Percentiles rank a stretch among this genome's conserved stretches.
phyloP scores from a whole-genome alignment of 2,329 filamentous ascomycete genomes.

The Peltaster fructicola region DNA sequence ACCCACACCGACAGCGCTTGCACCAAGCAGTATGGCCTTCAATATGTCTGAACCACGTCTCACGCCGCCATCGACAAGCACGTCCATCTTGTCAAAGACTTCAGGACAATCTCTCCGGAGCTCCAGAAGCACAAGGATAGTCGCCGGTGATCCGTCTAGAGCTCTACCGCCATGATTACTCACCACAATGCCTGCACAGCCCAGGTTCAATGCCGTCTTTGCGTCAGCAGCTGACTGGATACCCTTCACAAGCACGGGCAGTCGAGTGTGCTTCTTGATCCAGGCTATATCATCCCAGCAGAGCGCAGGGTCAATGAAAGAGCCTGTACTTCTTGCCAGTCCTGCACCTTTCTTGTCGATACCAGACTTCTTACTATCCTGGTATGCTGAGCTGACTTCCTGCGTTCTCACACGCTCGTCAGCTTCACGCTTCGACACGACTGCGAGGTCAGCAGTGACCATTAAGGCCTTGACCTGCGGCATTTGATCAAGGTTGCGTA shows the following conservation, averaged over 20 bases:
- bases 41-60: conserved; percentile 47
- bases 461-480: conserved; percentile 36
- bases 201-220: conserved; percentile 23
- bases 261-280: conserved; percentile 27
- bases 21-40: conserved; percentile 48
- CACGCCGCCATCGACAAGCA: conserved; percentile 48
- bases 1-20: conserved; percentile 43
- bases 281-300: conserved; percentile 31
- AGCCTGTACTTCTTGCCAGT: conserved; percentile 36
- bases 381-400: conserved; percentile 39
- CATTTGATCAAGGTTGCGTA: conserved; percentile 28
- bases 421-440: conserved; percentile 37
- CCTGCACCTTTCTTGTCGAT: conserved; percentile 38
- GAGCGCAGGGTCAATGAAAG: conserved; percentile 39
- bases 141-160: conserved; percentile 31
- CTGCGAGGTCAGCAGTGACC: conserved; percentile 41
- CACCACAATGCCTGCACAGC: conserved; percentile 30
- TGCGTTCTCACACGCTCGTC: conserved; percentile 31
- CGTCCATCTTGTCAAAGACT: conserved; percentile 42
- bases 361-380: conserved; percentile 38
- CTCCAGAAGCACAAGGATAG: conserved; percentile 43
- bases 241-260: conserved; percentile 34
- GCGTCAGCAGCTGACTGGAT: conserved; percentile 26
- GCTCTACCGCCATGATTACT: conserved; percentile 38
- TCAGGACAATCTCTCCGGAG: conserved; percentile 42